Base-by-base conservation (phyloP, 805 yeast species). In the Lachancea dasiensis region DNA sequence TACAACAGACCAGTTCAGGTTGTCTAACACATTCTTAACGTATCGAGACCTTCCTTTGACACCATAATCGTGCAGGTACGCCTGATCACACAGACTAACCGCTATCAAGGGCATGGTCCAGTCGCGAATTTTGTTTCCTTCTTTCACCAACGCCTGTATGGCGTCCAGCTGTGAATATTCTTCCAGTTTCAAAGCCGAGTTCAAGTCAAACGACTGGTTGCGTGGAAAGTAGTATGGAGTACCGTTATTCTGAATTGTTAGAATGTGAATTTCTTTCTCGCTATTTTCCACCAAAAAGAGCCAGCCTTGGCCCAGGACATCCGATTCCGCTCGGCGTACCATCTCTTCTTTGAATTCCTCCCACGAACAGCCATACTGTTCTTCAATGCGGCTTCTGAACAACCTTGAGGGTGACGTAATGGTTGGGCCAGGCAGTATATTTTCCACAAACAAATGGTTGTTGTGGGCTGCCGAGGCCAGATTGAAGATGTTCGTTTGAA, bases 401-500 rank as follows among this genome's bases (percentile, higher is more conserved):
- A 52, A 39, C 48, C 67, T 60, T 15, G 67, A 61, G 39, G 74
- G 67, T 38, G 52, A 48, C 10, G 60, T 52, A 5, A 34, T 39
- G 16, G 48, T 41, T 6, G 32, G 27, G 11, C 32, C 32, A 14
- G 49, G 42, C 11, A 52, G 19, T 22, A 61, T 57, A 40, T 82
- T 83, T 58, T 81, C 77, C 54, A 87, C 79, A 52, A 83, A 86
- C 35, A 92, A 70, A 63, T 90, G 98, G 66, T 92, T 92, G 64
- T 87, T 89, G 65, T 84, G 90, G 2, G 87, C 79, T 58, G 84
- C 95, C 4, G 95, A 84, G 3, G 97, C 97, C 54, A 72, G 76
- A 63, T 89, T 92, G 70, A 81, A 89, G n/a, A 59, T 46, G 39
- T 75, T 74, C 23, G 87, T 79, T 50, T 75, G 74, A 21, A 77